A percentile compares a stretch with the other conserved stretches of the same genome.
phyloP scores from a whole-genome alignment of 2,329 filamentous ascomycete genomes.

The Cryphonectria nitschkei region DNA sequence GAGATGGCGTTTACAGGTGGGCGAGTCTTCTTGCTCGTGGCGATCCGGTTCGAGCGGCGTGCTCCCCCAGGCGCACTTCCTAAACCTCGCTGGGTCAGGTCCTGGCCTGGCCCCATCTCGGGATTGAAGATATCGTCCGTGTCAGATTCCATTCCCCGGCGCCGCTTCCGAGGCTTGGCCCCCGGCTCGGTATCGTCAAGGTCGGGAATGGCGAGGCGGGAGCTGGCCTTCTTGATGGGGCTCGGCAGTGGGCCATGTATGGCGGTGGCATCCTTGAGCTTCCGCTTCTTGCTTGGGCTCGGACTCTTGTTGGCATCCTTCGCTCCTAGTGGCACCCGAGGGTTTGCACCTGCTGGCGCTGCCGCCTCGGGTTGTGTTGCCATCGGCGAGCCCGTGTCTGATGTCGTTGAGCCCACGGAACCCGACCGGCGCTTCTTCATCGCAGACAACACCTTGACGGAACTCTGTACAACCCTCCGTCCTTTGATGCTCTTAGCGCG shows the following conservation, averaged over 20 bases:
- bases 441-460: slow-evolving; percentile 9
- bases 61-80: not conserved
- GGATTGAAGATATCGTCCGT: slow-evolving; percentile 34
- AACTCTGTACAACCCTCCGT: not conserved
- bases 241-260: slow-evolving; percentile 4
- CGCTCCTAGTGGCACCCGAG: slow-evolving; percentile 38
- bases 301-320: slow-evolving; percentile 44
- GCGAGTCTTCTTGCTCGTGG: slow-evolving; percentile 33
- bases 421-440: slow-evolving; percentile 35
- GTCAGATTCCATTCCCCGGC: slow-evolving; percentile 35
- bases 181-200: slow-evolving; percentile 34
- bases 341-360: slow-evolving; percentile 22
- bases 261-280: slow-evolving; percentile 33
- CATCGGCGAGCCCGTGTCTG: slow-evolving; percentile 38
- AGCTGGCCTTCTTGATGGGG: slow-evolving; percentile 28
- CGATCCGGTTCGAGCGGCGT: slow-evolving; percentile 26
- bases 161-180: slow-evolving; percentile 38
- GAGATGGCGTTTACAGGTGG: slow-evolving; percentile 36
- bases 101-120: slow-evolving; percentile 29
- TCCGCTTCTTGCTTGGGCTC: slow-evolving; percentile 44
- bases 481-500: slow-evolving; percentile 33
- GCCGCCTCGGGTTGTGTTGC: slow-evolving; percentile 26
- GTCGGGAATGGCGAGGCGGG: slow-evolving; percentile 34
- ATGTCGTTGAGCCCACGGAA: slow-evolving; percentile 35
- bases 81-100: slow-evolving; percentile 20